These are phyloP conservation scores for Cryphonectria naterciae DNA, from an alignment of 2,329 filamentous ascomycete species.

Conservation along the genomic window DNA sequence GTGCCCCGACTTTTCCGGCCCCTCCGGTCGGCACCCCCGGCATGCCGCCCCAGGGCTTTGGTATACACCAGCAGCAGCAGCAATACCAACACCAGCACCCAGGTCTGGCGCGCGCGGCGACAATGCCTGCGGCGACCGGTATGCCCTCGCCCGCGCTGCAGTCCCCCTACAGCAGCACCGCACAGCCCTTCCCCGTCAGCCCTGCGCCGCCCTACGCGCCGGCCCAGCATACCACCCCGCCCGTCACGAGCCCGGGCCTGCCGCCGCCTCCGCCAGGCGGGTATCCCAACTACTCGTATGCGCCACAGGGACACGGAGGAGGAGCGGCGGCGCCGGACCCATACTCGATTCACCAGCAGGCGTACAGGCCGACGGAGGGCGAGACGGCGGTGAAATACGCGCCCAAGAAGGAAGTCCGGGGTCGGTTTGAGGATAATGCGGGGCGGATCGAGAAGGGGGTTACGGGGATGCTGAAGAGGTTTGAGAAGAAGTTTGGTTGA, in stretches of 20 bases:
- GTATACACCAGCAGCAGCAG: constrained; percentile 33
- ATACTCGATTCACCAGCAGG: constrained; percentile 68
- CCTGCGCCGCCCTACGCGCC: constrained; percentile 48
- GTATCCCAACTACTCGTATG: constrained; percentile 58
- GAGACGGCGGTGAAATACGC: constrained; percentile 54
- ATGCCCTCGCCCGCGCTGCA: constrained; percentile 45
- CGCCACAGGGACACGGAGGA: constrained; percentile 34
- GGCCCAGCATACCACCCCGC: constrained; percentile 36
- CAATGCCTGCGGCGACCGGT: constrained; percentile 53
- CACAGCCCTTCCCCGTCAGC: constrained; percentile 45
- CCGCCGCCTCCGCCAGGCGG: constrained; percentile 54
- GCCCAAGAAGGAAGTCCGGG: constrained; percentile 50
- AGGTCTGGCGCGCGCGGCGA: constrained; percentile 51
- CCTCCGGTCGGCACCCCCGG: constrained; percentile 45
- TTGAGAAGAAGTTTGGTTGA: constrained; percentile 74
- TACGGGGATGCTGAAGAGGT: constrained; percentile 73
- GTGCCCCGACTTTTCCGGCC: constrained; percentile 45
- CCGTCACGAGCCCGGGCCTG: constrained; percentile 42
- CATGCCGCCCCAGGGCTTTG: constrained; percentile 49
- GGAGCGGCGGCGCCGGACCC: constrained; percentile 38
- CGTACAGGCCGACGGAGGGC: constrained; percentile 69
- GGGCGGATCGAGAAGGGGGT: constrained; percentile 72
- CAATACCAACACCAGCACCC: constrained; percentile 41
- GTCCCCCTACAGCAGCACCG: constrained; percentile 48
- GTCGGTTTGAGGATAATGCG: constrained; percentile 66